Evolutionary conservation across 2,329 filamentous ascomycete species (phyloP), one percentile per base, ranked within the genome.

Genomic region (Blastomyces percursus): DNA sequence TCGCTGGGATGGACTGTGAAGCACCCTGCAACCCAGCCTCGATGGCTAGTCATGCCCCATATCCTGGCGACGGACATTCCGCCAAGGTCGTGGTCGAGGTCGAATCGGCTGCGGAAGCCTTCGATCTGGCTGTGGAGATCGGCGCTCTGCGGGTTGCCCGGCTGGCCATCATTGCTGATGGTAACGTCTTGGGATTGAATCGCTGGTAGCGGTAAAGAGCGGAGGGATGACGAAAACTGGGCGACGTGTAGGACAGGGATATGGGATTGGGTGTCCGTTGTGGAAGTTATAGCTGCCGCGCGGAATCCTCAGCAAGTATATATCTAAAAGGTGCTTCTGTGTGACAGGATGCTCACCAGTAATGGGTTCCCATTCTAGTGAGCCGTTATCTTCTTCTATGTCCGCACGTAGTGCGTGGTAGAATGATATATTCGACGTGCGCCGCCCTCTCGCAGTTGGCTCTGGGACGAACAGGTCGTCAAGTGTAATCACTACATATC

Each of bases 1-100:
- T 85, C 80, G 3, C 78, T 81, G 0, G 83, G 83, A 68, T 86
- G 82, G 35, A 82, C 67, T 1, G 79, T 81, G 56, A 80, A 74
- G 62, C 79, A 81, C 3, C 76, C 75, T 5, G 80, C 82, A 16
- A 79, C 70, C 30, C 78, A 76, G 38, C 79, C 78, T 27, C 77
- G 48, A 57, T 64, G 59, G 19, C 51, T 62, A 21, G 79, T 76
- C 6, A 84, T 71, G 2, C 84, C 84, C 79, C 82, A 85, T 8
- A 79, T 75, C 64, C 80, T 80, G 7, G 79, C 75, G n/a, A 77
- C 71, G 8, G 78, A 76, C 60, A 80, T 72, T 6, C 79, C 80
- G 27, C 77, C 78, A 1, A 85, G 74, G 58, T 81, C 79, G 54
- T 79, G 74, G 46, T 80, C 75, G 3, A 78, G 73, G 65, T 81